Conservation (phyloP, 139 green algal genomes). For the Pseudopediastrum boryanum region DNA sequence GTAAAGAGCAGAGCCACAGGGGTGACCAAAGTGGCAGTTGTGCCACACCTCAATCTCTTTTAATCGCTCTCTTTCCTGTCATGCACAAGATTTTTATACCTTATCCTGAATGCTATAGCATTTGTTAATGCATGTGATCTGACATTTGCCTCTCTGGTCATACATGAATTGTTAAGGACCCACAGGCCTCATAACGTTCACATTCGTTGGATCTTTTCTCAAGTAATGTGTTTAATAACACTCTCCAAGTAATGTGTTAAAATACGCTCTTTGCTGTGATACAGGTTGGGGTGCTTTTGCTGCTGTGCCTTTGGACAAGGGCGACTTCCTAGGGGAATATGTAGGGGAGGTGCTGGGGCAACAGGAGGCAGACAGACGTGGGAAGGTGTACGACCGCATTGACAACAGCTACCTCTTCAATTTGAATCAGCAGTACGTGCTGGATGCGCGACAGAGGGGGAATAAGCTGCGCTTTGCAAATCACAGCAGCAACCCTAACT, state of each 20-base stretch:
- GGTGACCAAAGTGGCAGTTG: too few species aligned
- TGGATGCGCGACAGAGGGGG: constrained; percentile 80
- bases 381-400: constrained; percentile 84
- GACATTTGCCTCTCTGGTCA: not conserved
- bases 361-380: constrained; percentile 86
- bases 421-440: constrained; percentile 85
- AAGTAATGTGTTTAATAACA: not conserved
- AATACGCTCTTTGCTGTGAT: not conserved
- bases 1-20: too few species aligned
- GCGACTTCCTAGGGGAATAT: constrained; percentile 89
- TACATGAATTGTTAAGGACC: not conserved
- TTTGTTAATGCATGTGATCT: not conserved
- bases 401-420: constrained; percentile 90
- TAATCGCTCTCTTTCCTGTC: too few species aligned
- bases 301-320: constrained; percentile 54
- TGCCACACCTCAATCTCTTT: too few species aligned
- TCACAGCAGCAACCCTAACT: constrained; percentile 55
- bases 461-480: constrained; percentile 94
- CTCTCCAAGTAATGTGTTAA: not conserved
- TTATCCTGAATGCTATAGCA: too few species aligned
- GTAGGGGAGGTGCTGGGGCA: constrained; percentile 85
- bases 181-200: not conserved
- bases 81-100: too few species aligned
- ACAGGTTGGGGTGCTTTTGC: constrained; percentile 85
- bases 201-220: not conserved